These are phyloP conservation scores for Rhizophora mangle DNA, from an alignment of 345 rosid genomes.

Conservation along the genomic window DNA sequence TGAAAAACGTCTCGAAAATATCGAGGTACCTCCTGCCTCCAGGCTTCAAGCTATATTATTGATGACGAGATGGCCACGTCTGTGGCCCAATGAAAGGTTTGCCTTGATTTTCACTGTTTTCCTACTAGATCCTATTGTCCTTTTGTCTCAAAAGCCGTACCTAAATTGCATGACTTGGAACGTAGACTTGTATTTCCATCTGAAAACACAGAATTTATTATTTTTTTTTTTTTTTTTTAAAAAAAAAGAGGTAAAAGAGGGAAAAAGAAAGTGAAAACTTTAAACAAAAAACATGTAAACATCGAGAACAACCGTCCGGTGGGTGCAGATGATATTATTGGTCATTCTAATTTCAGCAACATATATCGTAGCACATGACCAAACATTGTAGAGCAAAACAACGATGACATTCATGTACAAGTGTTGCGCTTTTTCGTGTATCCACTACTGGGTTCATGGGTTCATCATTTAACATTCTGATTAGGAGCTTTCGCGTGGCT, in stretches of 20 bases:
- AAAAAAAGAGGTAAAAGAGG: background rate
- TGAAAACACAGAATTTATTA: background rate
- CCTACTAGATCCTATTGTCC: background rate
- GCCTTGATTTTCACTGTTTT: no score
- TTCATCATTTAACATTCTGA: no score
- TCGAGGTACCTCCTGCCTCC: no score
- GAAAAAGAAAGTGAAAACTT: background rate
- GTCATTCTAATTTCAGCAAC: background rate
- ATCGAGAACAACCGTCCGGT: background rate
- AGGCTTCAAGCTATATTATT: no score
- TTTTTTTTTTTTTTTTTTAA: no score
- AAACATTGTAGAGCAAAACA: background rate
- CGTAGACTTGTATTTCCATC: background rate
- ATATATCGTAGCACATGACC: background rate
- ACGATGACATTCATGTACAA: background rate
- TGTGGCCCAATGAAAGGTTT: no score
- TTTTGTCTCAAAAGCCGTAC: background rate
- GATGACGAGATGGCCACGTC: no score
- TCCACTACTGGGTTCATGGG: background rate
- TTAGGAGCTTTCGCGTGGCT: conserved; percentile 8
- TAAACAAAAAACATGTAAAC: no score
- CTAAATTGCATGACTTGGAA: background rate
- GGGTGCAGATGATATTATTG: background rate
- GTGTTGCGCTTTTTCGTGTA: background rate
- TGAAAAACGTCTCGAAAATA: no score